A percentile compares a stretch with the other conserved stretches of the same genome.
phyloP scores from a whole-genome alignment of 305 asterid species.

The Salvia sclarea region DNA sequence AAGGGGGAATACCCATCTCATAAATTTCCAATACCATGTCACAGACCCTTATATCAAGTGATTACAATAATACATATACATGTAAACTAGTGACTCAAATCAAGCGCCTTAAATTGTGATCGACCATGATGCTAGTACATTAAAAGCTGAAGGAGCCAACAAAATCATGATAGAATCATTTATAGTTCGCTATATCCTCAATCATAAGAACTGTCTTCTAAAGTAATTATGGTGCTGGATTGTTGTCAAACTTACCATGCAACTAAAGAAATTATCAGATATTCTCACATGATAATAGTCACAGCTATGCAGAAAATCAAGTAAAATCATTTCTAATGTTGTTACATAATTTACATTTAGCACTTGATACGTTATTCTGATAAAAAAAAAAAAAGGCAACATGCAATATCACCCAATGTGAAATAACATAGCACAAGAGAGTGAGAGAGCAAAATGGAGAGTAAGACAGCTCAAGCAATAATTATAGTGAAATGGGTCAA shows the following conservation, averaged over 20 bases:
- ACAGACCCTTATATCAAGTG: not conserved
- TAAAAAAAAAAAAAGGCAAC: not conserved
- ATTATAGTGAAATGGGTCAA: slow-evolving; percentile 1
- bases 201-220: not conserved
- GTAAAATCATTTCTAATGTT: not conserved
- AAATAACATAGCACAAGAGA: not conserved
- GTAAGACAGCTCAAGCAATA: not conserved
- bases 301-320: not conserved
- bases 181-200: not conserved
- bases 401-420: not conserved
- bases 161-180: not conserved
- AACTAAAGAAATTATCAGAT: not conserved
- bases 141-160: not conserved
- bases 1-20: not conserved
- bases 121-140: not conserved
- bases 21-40: not conserved
- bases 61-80: not conserved
- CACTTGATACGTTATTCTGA: not conserved
- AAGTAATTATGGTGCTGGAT: not conserved
- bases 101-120: not conserved
- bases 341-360: slow-evolving; percentile 6
- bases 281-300: not conserved
- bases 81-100: not conserved
- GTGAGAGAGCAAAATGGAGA: not conserved
- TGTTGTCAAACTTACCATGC: not conserved